phyloP scores from a whole-genome alignment of 2,329 filamentous ascomycete species.

The Penicillium sp. region DNA sequence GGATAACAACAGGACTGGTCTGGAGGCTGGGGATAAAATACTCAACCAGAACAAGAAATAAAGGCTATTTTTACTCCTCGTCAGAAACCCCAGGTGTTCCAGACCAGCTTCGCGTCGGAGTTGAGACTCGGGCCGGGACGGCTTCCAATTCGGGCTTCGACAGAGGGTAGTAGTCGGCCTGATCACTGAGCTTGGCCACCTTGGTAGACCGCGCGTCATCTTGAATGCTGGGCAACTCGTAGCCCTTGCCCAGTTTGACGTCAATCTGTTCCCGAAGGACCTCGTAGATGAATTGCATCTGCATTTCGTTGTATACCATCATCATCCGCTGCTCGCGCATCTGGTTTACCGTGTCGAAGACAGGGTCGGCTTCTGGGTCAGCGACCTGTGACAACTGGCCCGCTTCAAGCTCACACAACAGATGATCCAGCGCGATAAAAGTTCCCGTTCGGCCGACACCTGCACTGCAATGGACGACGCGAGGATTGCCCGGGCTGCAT shows the following conservation, averaged over 20 bases:
- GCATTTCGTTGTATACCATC: slow-evolving; percentile 88
- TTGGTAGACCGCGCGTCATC: slow-evolving; percentile 33
- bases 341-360: slow-evolving; percentile 71
- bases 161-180: slow-evolving; percentile 26
- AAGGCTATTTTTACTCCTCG: slow-evolving; percentile 28
- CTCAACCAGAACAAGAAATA: no score
- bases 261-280: slow-evolving; percentile 60
- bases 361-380: slow-evolving; percentile 55
- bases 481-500: slow-evolving; percentile 56
- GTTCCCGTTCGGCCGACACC: slow-evolving; percentile 92
- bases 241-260: slow-evolving; percentile 28
- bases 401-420: slow-evolving; percentile 72
- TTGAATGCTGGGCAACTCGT: slow-evolving; percentile 16
- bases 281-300: slow-evolving; percentile 84
- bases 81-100: slow-evolving; percentile 29
- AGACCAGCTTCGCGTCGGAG: slow-evolving; percentile 25
- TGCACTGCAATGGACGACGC: slow-evolving; percentile 81
- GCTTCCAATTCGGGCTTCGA: slow-evolving; percentile 36
- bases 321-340: slow-evolving; percentile 82
- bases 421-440: slow-evolving; percentile 91
- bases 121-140: slow-evolving; percentile 20
- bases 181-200: slow-evolving; percentile 30
- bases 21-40: no score
- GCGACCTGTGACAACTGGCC: slow-evolving; percentile 56
- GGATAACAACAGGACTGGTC: not conserved